Evolutionary conservation across 768 basidiomycete species (phyloP).

Genomic region (Suillus luteus): DNA sequence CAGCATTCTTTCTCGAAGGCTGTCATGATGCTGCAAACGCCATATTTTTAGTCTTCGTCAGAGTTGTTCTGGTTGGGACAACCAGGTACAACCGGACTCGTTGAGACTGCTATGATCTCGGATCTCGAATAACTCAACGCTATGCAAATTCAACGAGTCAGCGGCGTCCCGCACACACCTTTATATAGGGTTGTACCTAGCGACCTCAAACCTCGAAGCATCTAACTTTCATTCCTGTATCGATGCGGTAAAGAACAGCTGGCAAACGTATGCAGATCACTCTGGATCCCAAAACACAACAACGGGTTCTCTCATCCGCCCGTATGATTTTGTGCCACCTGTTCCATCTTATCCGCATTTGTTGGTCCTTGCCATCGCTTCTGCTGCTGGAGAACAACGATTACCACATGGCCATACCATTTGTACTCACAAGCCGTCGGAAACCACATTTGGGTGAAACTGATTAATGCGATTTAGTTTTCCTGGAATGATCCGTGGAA

Average conservation of each 20-base stretch:
- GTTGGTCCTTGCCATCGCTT: background rate
- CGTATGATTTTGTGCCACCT: background rate
- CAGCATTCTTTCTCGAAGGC: background rate
- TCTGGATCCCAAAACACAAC: background rate
- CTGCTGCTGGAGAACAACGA: background rate
- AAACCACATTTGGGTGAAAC: background rate
- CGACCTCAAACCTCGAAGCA: background rate
- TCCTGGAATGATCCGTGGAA: background rate
- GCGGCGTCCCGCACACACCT: background rate
- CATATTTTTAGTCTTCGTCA: background rate
- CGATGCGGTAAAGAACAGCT: background rate
- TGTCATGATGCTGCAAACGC: background rate
- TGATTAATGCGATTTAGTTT: background rate
- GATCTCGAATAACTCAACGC: background rate
- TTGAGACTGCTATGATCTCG: background rate
- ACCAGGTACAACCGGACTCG: background rate
- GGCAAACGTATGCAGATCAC: background rate
- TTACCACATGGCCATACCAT: background rate
- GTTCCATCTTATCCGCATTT: background rate
- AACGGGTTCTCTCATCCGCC: background rate
- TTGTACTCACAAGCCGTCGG: background rate
- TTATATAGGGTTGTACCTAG: background rate
- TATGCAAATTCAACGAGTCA: background rate
- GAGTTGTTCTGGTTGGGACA: background rate
- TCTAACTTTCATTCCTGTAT: background rate